Percentiles rank a stretch among this genome's conserved stretches.
phyloP scores from a whole-genome alignment of 768 basidiomycete species.

The Mycena amicta region DNA sequence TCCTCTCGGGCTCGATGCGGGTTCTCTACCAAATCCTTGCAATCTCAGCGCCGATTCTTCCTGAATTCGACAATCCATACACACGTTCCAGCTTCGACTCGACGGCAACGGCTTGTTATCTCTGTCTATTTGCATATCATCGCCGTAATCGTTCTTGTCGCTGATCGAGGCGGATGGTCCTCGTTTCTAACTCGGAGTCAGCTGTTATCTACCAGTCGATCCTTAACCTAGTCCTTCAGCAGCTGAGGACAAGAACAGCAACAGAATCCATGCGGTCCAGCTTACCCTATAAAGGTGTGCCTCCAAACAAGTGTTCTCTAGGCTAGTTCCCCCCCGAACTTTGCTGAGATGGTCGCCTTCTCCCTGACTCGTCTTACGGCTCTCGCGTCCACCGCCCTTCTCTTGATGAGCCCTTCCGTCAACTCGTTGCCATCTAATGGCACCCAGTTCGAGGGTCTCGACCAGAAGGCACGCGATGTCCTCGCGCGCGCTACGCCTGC shows the following conservation, averaged over 20 bases:
- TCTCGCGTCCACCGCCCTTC: conserved; percentile 2
- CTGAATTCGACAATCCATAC: no score
- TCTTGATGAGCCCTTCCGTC: background rate
- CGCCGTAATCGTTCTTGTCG: background rate
- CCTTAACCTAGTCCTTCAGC: background rate
- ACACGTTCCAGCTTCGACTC: no score
- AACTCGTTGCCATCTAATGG: conserved; percentile 21
- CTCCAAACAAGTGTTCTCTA: background rate
- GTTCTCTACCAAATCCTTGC: no score
- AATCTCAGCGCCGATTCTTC: no score
- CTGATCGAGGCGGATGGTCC: no score
- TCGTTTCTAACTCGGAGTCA: background rate
- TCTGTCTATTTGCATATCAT: no score
- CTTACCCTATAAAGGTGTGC: background rate
- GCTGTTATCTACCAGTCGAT: background rate
- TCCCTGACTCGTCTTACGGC: conserved; percentile 6
- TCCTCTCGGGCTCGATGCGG: no score
- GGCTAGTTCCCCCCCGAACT: conserved; percentile 3
- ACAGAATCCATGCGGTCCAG: background rate
- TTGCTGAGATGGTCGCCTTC: conserved; percentile 9
- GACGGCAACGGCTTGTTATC: no score
- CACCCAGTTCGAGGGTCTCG: conserved; percentile 31
- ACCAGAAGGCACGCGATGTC: conserved; percentile 33
- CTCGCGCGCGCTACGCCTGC: conserved; percentile 41
- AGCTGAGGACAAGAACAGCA: no score